A percentile compares a stretch with the other conserved stretches of the same genome.
Conservation (phyloP, 257 asterid genomes). For the Solanum pinnatisectum region DNA sequence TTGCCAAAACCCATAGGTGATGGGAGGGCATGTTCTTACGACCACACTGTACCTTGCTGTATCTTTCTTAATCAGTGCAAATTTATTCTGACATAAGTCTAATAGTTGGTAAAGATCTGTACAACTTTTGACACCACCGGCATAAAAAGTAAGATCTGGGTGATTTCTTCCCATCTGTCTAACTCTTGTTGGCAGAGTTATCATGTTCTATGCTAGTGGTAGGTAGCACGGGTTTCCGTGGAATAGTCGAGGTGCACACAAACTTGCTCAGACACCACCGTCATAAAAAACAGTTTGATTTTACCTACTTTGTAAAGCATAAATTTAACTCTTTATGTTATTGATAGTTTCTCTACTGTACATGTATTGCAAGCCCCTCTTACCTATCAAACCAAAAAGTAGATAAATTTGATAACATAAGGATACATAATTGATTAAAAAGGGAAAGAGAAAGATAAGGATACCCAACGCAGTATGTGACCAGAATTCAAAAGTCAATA, state of each 20-base stretch:
- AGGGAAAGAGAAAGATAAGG: not conserved
- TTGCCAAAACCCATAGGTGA: not conserved
- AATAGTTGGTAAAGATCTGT: not conserved
- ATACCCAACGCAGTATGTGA: not conserved
- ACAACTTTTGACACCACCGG: not conserved
- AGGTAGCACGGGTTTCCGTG: not conserved
- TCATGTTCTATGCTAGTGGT: not conserved
- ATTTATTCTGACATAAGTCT: not conserved
- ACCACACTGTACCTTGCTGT: not conserved
- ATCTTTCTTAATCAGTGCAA: not conserved
- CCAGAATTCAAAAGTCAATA: not conserved
- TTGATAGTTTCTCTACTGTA: not conserved
- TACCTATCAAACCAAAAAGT: not conserved
- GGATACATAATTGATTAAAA: not conserved
- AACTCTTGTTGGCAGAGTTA: not conserved
- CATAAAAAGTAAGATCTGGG: not conserved
- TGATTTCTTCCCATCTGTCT: not conserved
- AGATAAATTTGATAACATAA: not conserved
- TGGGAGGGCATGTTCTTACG: not conserved
- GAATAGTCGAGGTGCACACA: not conserved
- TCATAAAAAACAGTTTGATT: not conserved
- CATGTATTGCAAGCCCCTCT: not conserved
- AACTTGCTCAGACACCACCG: not conserved
- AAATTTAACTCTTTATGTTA: not conserved
- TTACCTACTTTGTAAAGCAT: not conserved